Conservation (phyloP, 106 monocot species). For the Apostasia ramifera region DNA sequence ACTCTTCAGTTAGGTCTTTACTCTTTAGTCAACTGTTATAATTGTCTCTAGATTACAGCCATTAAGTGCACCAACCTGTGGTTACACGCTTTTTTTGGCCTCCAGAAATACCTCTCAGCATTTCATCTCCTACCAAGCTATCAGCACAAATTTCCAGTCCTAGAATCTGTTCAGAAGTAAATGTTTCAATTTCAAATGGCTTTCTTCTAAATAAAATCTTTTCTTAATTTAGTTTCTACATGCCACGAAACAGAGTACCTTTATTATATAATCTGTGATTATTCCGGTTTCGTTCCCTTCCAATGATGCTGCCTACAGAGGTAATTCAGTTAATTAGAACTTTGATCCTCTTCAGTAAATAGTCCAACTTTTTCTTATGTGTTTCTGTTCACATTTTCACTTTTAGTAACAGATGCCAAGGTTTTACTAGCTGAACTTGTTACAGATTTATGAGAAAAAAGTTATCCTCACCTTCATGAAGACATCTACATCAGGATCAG, state of each 20-base stretch:
- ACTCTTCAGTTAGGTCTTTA: background rate
- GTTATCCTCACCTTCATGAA: conserved; percentile 53
- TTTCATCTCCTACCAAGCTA: conserved; percentile 58
- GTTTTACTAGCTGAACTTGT: too few relatives aligned
- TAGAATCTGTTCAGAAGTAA: conserved; percentile 27
- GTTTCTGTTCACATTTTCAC: background rate
- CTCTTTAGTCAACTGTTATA: background rate
- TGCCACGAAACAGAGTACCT: conserved; percentile 17
- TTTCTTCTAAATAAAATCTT: background rate
- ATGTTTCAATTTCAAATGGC: background rate
- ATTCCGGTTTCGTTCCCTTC: conserved; percentile 30
- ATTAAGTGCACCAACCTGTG: conserved; percentile 24
- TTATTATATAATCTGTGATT: conserved; percentile 50
- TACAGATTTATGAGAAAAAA: too few relatives aligned
- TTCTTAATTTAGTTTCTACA: background rate
- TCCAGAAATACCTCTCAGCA: conserved; percentile 60
- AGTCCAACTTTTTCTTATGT: too few relatives aligned
- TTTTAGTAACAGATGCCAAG: background rate
- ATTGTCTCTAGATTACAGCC: background rate
- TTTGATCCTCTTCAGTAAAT: too few relatives aligned
- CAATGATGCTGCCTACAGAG: conserved; percentile 31
- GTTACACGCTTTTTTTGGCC: conserved; percentile 66
- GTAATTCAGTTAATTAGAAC: background rate
- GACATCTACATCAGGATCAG: conserved; percentile 64
- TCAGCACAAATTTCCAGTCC: conserved; percentile 65